These are phyloP conservation scores for Pleurozium schreberi DNA, from an alignment of 225 moss, liverwort and hornwort species.

Conservation along the genomic window DNA sequence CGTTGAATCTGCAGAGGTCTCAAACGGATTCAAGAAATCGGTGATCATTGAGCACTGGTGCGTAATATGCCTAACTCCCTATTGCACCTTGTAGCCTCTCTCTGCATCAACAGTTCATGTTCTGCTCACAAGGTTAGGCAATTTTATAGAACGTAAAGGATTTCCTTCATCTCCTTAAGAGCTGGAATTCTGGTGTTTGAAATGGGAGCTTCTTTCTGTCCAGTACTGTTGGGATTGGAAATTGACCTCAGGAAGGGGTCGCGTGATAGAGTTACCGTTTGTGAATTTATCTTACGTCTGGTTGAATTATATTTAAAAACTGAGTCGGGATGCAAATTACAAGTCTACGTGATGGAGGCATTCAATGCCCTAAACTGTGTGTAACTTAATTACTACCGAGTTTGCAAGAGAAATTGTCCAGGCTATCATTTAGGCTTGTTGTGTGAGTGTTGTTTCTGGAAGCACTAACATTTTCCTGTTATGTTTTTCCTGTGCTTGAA, in stretches of 20 bases:
- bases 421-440: background rate
- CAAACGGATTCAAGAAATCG: constrained; percentile 23
- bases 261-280: background rate
- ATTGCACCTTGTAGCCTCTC: background rate
- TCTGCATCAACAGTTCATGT: background rate
- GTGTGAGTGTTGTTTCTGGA: background rate
- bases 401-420: background rate
- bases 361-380: background rate
- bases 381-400: background rate
- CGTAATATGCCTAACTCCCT: background rate
- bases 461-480: background rate
- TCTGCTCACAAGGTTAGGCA: background rate
- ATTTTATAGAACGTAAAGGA: background rate
- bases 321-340: background rate
- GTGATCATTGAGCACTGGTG: constrained; percentile 50
- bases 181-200: background rate
- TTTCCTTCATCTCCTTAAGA: background rate
- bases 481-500: background rate
- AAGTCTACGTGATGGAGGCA: background rate
- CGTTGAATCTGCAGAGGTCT: background rate
- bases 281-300: background rate
- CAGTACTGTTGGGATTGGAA: background rate
- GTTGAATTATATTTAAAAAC: background rate
- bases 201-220: background rate
- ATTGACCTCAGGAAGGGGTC: background rate